phyloP scores from a whole-genome alignment of 1,284 basidiomycete species.

The Sphaerobolus stellatus region DNA sequence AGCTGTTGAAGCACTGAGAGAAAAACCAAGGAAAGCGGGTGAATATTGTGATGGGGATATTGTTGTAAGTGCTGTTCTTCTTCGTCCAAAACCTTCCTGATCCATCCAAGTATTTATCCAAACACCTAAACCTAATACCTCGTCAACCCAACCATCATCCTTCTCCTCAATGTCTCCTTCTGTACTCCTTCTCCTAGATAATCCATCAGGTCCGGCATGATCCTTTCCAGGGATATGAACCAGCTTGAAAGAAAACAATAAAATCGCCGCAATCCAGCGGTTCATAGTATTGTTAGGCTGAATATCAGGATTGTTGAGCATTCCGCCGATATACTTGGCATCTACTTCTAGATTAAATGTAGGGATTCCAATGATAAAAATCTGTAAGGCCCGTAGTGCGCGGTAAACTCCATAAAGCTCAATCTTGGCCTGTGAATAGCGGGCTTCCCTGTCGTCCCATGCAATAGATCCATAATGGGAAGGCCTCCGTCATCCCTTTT shows the following conservation, averaged over 20 bases:
- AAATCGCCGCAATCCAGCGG: conserved; percentile 14
- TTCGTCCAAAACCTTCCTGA: background rate
- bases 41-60: no score
- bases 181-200: conserved; percentile 23
- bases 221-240: conserved; percentile 32
- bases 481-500: conserved; percentile 18
- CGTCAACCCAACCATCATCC: background rate
- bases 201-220: conserved; percentile 28
- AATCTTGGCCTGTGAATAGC: conserved; percentile 42
- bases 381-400: conserved; percentile 23
- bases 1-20: background rate
- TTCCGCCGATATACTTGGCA: conserved; percentile 41
- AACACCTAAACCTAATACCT: no score
- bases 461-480: conserved; percentile 33
- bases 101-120: background rate
- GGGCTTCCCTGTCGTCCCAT: conserved; percentile 33
- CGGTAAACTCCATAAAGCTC: conserved; percentile 42
- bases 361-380: conserved; percentile 34
- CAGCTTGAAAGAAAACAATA: conserved; percentile 38
- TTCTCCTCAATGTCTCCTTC: background rate
- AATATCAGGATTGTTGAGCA: conserved; percentile 27
- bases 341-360: conserved; percentile 41
- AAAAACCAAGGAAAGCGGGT: no score
- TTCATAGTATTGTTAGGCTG: conserved; percentile 12
- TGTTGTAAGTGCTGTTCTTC: no score